Percentiles rank a stretch among this genome's conserved stretches.
Evolutionary conservation across 2,329 filamentous ascomycete genomes (phyloP).

Genomic region (Ilyonectria destructans): DNA sequence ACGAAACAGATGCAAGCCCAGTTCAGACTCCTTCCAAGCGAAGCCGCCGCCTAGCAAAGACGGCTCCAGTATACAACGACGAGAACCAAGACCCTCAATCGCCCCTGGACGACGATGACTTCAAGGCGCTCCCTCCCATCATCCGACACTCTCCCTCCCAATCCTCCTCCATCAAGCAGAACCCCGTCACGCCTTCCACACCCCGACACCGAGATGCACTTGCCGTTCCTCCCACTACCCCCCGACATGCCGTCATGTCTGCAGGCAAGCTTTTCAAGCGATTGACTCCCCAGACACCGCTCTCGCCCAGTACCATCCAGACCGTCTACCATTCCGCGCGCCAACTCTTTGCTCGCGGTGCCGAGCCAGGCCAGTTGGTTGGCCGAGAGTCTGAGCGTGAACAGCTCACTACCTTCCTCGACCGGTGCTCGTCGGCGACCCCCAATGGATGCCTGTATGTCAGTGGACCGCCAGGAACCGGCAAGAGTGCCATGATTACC

Average conservation of each 20-base stretch:
- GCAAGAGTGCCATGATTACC: slow-evolving; percentile 94
- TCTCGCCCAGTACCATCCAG: slow-evolving; percentile 77
- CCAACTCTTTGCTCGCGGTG: slow-evolving; percentile 87
- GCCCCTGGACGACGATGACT: slow-evolving; percentile 57
- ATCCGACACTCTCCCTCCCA: slow-evolving; percentile 51
- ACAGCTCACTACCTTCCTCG: slow-evolving; percentile 80
- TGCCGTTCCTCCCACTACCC: slow-evolving; percentile 81
- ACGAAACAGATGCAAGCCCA: slow-evolving; percentile 42
- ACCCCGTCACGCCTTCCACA: slow-evolving; percentile 79
- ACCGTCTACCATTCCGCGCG: slow-evolving; percentile 91
- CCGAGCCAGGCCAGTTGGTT: slow-evolving; percentile 81
- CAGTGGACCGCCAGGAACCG: slow-evolving; percentile 95
- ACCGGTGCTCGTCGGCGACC: slow-evolving; percentile 71
- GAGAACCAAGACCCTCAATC: slow-evolving; percentile 74
- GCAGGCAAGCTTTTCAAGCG: slow-evolving; percentile 83
- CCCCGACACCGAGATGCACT: slow-evolving; percentile 87
- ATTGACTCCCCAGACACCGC: slow-evolving; percentile 82
- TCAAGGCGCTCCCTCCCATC: slow-evolving; percentile 54
- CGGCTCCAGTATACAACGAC: slow-evolving; percentile 69
- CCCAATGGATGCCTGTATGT: slow-evolving; percentile 91
- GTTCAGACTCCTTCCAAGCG: slow-evolving; percentile 62
- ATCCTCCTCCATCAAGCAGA: slow-evolving; percentile 57
- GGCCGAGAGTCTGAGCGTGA: slow-evolving; percentile 81
- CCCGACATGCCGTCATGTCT: slow-evolving; percentile 87
- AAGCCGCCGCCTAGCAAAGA: slow-evolving; percentile 60